These are phyloP conservation scores for Suhomyces bolitotheri DNA, from an alignment of 1,139 yeast species.

Conservation along the genomic window DNA sequence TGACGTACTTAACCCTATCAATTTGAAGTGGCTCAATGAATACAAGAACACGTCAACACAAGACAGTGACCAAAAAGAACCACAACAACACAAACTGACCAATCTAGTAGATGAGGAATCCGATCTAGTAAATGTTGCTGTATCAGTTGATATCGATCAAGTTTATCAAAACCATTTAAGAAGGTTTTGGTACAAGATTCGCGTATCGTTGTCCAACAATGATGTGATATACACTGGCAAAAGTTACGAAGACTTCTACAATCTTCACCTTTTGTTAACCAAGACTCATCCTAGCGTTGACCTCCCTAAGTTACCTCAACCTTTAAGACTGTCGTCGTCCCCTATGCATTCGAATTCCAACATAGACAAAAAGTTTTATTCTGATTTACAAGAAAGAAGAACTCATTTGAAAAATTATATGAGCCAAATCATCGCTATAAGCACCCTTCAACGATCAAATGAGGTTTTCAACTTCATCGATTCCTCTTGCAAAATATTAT, in stretches of 20 bases:
- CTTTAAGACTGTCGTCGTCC: slow-evolving; percentile 13
- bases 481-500: slow-evolving; percentile 7
- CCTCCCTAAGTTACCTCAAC: slow-evolving; percentile 17
- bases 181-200: slow-evolving; percentile 23
- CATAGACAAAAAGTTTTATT: slow-evolving; percentile 13
- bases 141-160: slow-evolving; percentile 14
- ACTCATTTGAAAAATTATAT: slow-evolving; percentile 17
- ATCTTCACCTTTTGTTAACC: slow-evolving; percentile 17
- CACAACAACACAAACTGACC: slow-evolving; percentile 5
- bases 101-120: slow-evolving; percentile 13
- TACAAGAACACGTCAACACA: slow-evolving; percentile 10
- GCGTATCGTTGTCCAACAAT: slow-evolving; percentile 16
- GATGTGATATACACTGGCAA: slow-evolving; percentile 20
- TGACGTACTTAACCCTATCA: slow-evolving; percentile 22
- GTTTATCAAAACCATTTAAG: slow-evolving; percentile 18
- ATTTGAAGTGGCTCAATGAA: slow-evolving; percentile 21
- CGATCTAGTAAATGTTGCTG: slow-evolving; percentile 2
- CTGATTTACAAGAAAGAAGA: slow-evolving; percentile 14
- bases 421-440: slow-evolving; percentile 9
- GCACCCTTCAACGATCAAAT: slow-evolving; percentile 9
- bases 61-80: slow-evolving; percentile 7
- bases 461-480: slow-evolving; percentile 13
- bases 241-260: slow-evolving; percentile 24
- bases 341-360: slow-evolving; percentile 10
- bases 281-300: slow-evolving; percentile 3